Evolutionary conservation across 2,329 filamentous ascomycete species (phyloP), one percentile per base, ranked within the genome.

Genomic region (Rasamsonia emersonii): DNA sequence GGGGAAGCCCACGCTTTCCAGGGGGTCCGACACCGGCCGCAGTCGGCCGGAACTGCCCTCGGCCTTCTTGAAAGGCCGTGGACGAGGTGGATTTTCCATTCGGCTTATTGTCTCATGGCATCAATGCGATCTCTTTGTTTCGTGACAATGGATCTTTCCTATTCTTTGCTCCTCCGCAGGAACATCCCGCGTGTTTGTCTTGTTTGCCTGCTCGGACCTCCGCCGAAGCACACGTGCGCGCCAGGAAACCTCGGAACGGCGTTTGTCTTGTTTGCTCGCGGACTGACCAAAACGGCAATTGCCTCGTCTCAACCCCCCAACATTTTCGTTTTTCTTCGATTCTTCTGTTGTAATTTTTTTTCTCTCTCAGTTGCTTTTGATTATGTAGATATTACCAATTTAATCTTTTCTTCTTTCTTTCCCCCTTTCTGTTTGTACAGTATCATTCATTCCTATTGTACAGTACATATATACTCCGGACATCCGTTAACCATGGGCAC

Each of bases 1-100:
- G 4, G 85, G 85, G 43, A 94, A 70, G 2, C 89, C 88, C 44
- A 93, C 82, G 38, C 69, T 73, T 46, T 93, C 83, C 17, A 96
- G 67, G 18, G 36, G 13, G 18, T 38, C 36, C 13, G 80, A 75
- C 38, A 79, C 71, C 9, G 83, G 80, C 56, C 82, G 86, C 42
- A 93, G 65, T 41, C 82, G 55, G 38, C 48, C 54, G 6, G 8
- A 11, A 23, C 20, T 23, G 20, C 20, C 20, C 20, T 11, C 20
- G 20, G 8, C 9, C 11, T 11, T 8, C 9, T 23, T 23, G 20
- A 11, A 23, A 9, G 20, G 20, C 20, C 11, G 8, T 23, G 20
- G 8, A 11, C 20, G 20, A 23, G 20, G 9, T 11, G 8, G 20
- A 8, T 23, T 8, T 11, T 23, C 20, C 20, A 23, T 23, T n/a